phyloP scores from a whole-genome alignment of 2,329 filamentous ascomycete species.

The Didymella pinodella region DNA sequence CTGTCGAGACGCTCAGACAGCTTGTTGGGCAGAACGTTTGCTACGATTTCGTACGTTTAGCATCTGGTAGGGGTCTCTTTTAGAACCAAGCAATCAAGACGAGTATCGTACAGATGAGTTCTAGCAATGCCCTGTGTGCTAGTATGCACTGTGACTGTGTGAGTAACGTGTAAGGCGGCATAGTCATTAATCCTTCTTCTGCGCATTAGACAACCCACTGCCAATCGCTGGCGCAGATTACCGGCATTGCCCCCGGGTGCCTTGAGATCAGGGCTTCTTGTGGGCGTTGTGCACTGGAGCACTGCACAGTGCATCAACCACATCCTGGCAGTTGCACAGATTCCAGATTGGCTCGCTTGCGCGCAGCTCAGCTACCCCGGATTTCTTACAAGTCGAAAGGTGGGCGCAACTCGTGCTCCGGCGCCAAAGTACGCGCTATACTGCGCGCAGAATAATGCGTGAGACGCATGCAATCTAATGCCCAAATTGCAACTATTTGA shows the following conservation, averaged over 20 bases:
- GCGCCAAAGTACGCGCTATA: slow-evolving; percentile 31
- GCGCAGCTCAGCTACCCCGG: slow-evolving; percentile 39
- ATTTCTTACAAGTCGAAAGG: slow-evolving; percentile 32
- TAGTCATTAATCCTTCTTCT: slow-evolving; percentile 8
- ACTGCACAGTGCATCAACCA: slow-evolving; percentile 19
- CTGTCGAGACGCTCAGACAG: slow-evolving; percentile 78
- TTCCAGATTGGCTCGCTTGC: slow-evolving; percentile 37
- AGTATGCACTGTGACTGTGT: slow-evolving; percentile 11
- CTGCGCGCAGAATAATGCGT: slow-evolving; percentile 22
- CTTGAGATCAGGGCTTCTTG: slow-evolving; percentile 26
- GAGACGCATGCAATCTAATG: slow-evolving; percentile 37
- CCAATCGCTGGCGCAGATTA: slow-evolving; percentile 10
- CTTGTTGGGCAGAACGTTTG: slow-evolving; percentile 87
- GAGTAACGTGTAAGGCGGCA: slow-evolving; percentile 12
- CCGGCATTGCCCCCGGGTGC: slow-evolving; percentile 17
- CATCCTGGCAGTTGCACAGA: slow-evolving; percentile 17
- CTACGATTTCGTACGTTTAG: slow-evolving; percentile 84
- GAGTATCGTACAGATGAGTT: slow-evolving; percentile 21
- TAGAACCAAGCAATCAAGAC: slow-evolving; percentile 37
- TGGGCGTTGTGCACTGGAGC: slow-evolving; percentile 22
- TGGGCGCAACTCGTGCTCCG: slow-evolving; percentile 28
- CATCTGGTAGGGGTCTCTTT: slow-evolving; percentile 65
- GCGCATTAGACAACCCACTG: slow-evolving; percentile 5
- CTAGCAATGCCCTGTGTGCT: slow-evolving; percentile 13
- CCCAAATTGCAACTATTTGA: slow-evolving; percentile 30